Percentiles rank a stretch among this genome's conserved stretches.
phyloP scores from a whole-genome alignment of 768 basidiomycete species.

The Candolleomyces aberdarensis region DNA sequence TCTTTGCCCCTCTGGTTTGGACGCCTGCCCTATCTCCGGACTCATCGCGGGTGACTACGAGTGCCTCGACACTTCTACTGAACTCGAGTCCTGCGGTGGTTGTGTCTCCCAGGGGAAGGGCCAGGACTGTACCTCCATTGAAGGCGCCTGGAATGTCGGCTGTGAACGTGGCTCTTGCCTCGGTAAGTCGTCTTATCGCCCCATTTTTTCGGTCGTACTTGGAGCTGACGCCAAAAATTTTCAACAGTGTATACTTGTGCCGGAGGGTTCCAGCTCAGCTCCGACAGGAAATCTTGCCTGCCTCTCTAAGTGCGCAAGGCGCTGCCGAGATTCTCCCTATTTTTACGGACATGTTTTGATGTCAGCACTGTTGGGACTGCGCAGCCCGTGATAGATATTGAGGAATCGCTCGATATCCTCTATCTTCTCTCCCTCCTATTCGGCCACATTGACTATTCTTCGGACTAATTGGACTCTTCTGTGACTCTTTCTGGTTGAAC shows the following conservation, averaged over 20 bases:
- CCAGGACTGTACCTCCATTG: constrained; percentile 68
- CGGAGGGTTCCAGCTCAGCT: constrained; percentile 40
- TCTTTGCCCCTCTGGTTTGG: constrained; percentile 51
- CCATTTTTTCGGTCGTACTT: neutral
- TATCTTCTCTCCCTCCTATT: too few species aligned
- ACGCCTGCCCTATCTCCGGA: constrained; percentile 55
- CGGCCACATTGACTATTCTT: too few species aligned
- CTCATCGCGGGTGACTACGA: constrained; percentile 46
- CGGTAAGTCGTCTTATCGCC: constrained; percentile 35
- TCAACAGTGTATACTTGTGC: constrained; percentile 48
- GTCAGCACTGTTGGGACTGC: neutral
- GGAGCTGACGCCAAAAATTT: neutral
- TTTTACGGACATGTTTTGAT: too few species aligned
- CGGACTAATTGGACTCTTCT: too few species aligned
- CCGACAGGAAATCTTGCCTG: constrained; percentile 43
- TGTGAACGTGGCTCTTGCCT: constrained; percentile 55
- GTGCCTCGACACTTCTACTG: constrained; percentile 59
- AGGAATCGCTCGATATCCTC: too few species aligned
- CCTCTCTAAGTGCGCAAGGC: constrained; percentile 19
- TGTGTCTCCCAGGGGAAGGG: constrained; percentile 63
- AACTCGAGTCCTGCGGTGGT: constrained; percentile 75
- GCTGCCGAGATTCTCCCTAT: neutral
- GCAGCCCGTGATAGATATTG: too few species aligned
- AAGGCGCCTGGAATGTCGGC: constrained; percentile 65
- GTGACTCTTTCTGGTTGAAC: too few species aligned